A percentile compares a stretch with the other conserved stretches of the same genome.
Evolutionary conservation across 1,139 yeast genomes (phyloP).

Genomic region (Magnusiomyces suaveolens): DNA sequence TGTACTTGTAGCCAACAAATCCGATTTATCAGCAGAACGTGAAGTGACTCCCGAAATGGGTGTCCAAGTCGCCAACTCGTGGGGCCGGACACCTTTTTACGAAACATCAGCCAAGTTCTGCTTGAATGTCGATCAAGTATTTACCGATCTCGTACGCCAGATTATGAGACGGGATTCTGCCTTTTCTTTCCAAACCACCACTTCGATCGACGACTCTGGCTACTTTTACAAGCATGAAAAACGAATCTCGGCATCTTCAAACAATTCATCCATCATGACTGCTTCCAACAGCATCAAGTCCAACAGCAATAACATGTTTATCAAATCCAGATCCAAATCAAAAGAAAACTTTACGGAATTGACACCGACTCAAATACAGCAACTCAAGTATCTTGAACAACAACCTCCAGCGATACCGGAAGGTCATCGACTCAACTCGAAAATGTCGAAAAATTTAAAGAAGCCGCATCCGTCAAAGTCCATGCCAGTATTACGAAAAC

Average conservation of each 20-base stretch:
- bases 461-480: conserved; percentile 12
- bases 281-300: background rate
- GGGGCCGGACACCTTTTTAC: conserved; percentile 85
- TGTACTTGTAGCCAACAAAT: conserved; percentile 39
- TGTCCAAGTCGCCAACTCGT: conserved; percentile 64
- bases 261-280: conserved; percentile 2
- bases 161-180: conserved; percentile 33
- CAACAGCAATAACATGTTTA: conserved; percentile 7
- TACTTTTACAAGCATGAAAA: conserved; percentile 7
- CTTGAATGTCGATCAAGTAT: conserved; percentile 81
- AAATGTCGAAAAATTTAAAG: conserved; percentile 5
- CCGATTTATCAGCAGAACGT: conserved; percentile 71
- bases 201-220: conserved; percentile 11
- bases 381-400: conserved; percentile 5
- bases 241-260: conserved; percentile 6
- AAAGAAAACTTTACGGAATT: conserved; percentile 2
- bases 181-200: conserved; percentile 12
- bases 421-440: conserved; percentile 4
- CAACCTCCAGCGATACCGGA: conserved; percentile 4
- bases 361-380: conserved; percentile 1
- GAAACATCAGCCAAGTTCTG: conserved; percentile 78
- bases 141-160: conserved; percentile 78
- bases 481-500: conserved; percentile 13
- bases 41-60: conserved; percentile 28
- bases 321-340: conserved; percentile 2